Evolutionary conservation across 768 basidiomycete species (phyloP), one percentile per base, ranked within the genome.

Genomic region (Neoboletus brunneissimus): DNA sequence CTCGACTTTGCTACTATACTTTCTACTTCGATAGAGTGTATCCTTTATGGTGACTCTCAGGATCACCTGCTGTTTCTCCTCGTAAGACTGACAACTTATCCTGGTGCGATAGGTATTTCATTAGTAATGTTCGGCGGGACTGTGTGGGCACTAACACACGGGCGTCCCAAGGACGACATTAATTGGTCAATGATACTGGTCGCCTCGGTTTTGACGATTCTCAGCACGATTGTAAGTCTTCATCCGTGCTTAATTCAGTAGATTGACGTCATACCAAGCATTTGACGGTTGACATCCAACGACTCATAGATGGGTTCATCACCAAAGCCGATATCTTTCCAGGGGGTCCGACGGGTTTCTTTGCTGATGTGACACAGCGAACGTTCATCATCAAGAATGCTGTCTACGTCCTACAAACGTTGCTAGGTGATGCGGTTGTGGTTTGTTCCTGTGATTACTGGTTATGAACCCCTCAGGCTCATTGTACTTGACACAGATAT

Each of bases 311-410:
- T 13, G 72, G 70, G 7, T 64, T 74, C n/a, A 49, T 70, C 25
- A 42, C 22, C 34, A 41, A 64, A 46, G 58, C 67, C 10, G 51
- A 55, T 25, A 61, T 25, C 10, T 55, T 55, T 23, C 64, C 66
- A 6, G 67, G 67, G 0, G 72, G 71, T 10, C 67, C 73, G 3
- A 10, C 51, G 9, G 64, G 50, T 4, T 74, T 67, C 54, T 73
- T 74, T 56, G 64, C 63, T 4, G 64, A 70, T 48, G 50, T 56
- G 6, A 64, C 62, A 42, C 62, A 73, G 25, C 56, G 37, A 20
- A 69, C 72, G 1, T 73, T 71, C 48, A 48, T 74, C 23, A 62
- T 70, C 54, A 73, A 73, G 51, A 68, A 51, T 34, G 54, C 43
- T 0, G 55, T 68, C 13, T 73, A 68, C 13, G 41, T 55, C 38